Base-by-base conservation (phyloP, 768 basidiomycete genomes). In the Kockovaella imperatae region DNA sequence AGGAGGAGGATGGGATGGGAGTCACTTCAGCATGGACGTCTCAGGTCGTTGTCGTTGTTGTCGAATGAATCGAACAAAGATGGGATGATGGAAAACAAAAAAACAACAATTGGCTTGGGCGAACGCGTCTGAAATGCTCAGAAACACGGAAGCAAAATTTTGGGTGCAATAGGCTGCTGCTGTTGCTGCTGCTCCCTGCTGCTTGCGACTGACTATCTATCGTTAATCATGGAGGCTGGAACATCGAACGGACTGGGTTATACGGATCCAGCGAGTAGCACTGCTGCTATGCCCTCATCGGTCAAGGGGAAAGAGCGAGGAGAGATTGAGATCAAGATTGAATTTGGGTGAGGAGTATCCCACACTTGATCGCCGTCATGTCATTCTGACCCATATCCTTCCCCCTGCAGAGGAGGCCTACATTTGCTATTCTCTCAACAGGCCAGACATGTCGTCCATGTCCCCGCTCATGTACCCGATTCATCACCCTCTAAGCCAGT, bases 401-500 rank as follows among this genome's bases (percentile, higher is more conserved):
- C 34, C 36, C 31, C 17, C 29, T 34, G 10, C 35, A 68, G 69
- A 7, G 69, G 69, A 20, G 69, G 69, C 15, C 50, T 70, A 20
- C 69, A 70, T 40, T 51, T 70, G 0, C 52, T 70, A 8, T 70
- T 70, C 60, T 59, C 60, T 6, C 58, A 59, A 1, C 45, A 60
- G 45, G 62, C 67, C 5, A 67, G 56, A 56, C 67, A 68, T 52
- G 57, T 51, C 5, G 38, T 65, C 24, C 50, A 49, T 18, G 29
- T 70, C 15, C 69, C 69, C 7, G 43, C 51, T 8, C 41, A 21
- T 15, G 41, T 61, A 31, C 32, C 52, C 0, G 46, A 53, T 11
- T 30, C 38, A 7, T 13, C 18, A 21, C 50, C 45, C 29, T 21
- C 46, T 52, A 52, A 57, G 35, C 75, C 78, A 5, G 74, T 78